Conservation (phyloP, 768 basidiomycete species). For the Gloeophyllum trabeum region DNA sequence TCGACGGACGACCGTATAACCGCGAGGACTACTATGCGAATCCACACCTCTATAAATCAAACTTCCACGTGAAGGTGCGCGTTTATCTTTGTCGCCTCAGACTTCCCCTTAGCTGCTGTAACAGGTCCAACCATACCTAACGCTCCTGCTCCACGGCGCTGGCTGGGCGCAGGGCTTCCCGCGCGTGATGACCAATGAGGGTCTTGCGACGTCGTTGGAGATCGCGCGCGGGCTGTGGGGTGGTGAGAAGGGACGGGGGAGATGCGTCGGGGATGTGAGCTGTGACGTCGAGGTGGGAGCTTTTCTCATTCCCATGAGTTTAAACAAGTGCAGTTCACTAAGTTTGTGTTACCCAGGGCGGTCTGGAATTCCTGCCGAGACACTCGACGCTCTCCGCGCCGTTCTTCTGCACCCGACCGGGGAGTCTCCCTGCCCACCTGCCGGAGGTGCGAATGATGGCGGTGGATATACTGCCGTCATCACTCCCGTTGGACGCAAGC, state of each 20-base stretch:
- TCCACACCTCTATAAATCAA: slow-evolving; percentile 53
- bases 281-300: slow-evolving; percentile 68
- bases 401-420: slow-evolving; percentile 42
- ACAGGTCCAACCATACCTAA: slow-evolving; percentile 78
- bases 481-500: slow-evolving; percentile 76
- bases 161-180: slow-evolving; percentile 79
- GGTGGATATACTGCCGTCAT: slow-evolving; percentile 84
- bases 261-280: slow-evolving; percentile 77
- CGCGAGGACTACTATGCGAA: slow-evolving; percentile 65
- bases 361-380: slow-evolving; percentile 72
- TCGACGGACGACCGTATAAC: slow-evolving; percentile 44
- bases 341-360: slow-evolving; percentile 42
- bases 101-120: background rate
- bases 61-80: slow-evolving; percentile 60
- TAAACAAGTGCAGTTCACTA: background rate
- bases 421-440: slow-evolving; percentile 28
- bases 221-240: slow-evolving; percentile 20
- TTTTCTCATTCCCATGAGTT: background rate
- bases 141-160: slow-evolving; percentile 75
- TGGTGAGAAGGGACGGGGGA: slow-evolving; percentile 37
- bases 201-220: slow-evolving; percentile 39
- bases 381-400: slow-evolving; percentile 73
- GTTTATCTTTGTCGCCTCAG: slow-evolving; percentile 1
- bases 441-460: slow-evolving; percentile 72
- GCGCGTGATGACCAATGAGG: slow-evolving; percentile 60